Percentiles rank a stretch among this genome's conserved stretches.
phyloP scores from a whole-genome alignment of 768 basidiomycete genomes.

The Nidularia sp. region DNA sequence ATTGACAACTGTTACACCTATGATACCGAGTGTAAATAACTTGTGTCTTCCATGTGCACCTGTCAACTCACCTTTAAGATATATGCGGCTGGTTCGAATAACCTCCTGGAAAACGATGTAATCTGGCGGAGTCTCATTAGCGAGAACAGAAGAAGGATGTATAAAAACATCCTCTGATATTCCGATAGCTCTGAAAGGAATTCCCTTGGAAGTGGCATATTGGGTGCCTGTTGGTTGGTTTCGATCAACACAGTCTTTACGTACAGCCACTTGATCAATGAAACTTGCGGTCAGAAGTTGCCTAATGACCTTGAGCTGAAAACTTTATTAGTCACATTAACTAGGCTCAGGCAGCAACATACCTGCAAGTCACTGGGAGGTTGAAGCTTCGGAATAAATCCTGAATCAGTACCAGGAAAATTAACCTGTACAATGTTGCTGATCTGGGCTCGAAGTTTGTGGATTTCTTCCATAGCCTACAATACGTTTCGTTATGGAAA shows the following conservation, averaged over 20 bases:
- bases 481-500: too few relatives aligned
- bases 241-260: conserved; percentile 76
- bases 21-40: conserved; percentile 16
- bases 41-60: not conserved
- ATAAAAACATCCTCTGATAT: conserved; percentile 86
- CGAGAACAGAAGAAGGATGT: conserved; percentile 84
- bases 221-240: conserved; percentile 56
- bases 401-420: conserved; percentile 60
- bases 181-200: conserved; percentile 80
- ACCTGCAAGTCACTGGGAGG: conserved; percentile 84
- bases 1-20: conserved; percentile 78
- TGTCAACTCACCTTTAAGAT: conserved; percentile 66
- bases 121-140: conserved; percentile 70
- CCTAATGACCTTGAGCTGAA: conserved; percentile 81
- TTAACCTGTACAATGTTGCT: conserved; percentile 79
- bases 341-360: conserved; percentile 5
- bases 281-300: conserved; percentile 88
- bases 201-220: conserved; percentile 70
- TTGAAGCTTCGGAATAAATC: conserved; percentile 57
- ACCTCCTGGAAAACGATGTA: conserved; percentile 84
- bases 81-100: conserved; percentile 67
- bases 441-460: conserved; percentile 89
- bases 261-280: conserved; percentile 92
- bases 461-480: conserved; percentile 98
- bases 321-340: conserved; percentile 2